phyloP scores from a whole-genome alignment of 2,329 filamentous ascomycete genomes.

The Cladosporium sp. region DNA sequence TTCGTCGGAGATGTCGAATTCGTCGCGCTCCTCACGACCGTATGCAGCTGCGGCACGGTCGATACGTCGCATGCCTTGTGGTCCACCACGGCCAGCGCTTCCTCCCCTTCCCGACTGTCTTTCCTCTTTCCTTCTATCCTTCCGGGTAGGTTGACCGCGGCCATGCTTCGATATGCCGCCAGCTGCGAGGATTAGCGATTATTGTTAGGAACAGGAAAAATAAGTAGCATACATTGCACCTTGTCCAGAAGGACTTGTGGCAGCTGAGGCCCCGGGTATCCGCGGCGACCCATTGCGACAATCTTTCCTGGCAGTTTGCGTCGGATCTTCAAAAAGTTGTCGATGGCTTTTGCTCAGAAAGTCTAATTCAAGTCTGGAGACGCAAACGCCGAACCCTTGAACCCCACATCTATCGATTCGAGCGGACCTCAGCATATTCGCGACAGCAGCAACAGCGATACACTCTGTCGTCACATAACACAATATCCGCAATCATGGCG shows the following conservation, averaged over 20 bases:
- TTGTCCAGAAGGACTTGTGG: slow-evolving; percentile 44
- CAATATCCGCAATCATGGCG: slow-evolving; percentile 36
- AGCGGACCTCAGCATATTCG: not conserved
- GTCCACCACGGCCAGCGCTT: not conserved
- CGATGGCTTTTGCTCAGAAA: not conserved
- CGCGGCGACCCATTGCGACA: slow-evolving; percentile 23
- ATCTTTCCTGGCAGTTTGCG: not conserved
- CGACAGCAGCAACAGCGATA: not conserved
- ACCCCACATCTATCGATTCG: slow-evolving; percentile 10
- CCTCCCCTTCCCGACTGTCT: slow-evolving; percentile 56
- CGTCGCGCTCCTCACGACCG: slow-evolving; percentile 26
- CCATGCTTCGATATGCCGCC: slow-evolving; percentile 21
- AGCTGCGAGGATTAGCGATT: not conserved
- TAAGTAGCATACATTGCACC: slow-evolving; percentile 22
- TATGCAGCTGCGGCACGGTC: slow-evolving; percentile 5
- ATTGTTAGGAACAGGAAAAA: not conserved
- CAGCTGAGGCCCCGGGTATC: slow-evolving; percentile 38
- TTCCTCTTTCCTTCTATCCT: slow-evolving; percentile 58
- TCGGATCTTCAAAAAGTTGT: not conserved
- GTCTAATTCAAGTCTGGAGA: not conserved
- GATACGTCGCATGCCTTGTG: slow-evolving; percentile 6
- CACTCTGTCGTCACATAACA: not conserved
- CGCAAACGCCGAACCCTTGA: not conserved
- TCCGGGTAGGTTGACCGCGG: slow-evolving; percentile 23
- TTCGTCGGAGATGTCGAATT: slow-evolving; percentile 30